Evolutionary conservation across 495 filamentous ascomycete species (phyloP).

Genomic region (Xylaria longipes): DNA sequence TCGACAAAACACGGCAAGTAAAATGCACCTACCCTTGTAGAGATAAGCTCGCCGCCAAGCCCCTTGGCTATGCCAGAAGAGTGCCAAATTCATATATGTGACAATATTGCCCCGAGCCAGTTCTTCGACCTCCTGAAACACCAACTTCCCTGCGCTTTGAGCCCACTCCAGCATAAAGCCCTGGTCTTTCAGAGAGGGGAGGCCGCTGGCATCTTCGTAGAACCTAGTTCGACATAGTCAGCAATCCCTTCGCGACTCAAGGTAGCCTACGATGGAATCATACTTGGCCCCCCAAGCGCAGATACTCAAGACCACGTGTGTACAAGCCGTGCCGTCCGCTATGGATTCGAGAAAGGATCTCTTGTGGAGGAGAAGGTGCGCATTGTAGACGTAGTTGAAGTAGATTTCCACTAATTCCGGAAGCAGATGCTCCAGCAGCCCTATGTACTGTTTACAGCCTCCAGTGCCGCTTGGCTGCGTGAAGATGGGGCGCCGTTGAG

Average conservation of each 20-base stretch:
- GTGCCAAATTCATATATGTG: neutral
- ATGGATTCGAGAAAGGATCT: conserved; percentile 5
- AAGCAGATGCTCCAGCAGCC: neutral
- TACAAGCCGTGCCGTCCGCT: neutral
- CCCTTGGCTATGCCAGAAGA: conserved; percentile 10
- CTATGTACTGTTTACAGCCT: conserved; percentile 1
- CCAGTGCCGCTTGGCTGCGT: neutral
- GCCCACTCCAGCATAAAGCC: conserved; percentile 14
- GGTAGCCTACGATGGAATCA: neutral
- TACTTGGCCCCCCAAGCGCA: conserved; percentile 18
- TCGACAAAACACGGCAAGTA: neutral
- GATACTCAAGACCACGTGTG: conserved; percentile 13
- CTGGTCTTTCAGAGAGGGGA: conserved; percentile 4
- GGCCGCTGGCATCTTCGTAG: conserved; percentile 1
- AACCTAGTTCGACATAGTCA: neutral
- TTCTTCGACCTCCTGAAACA: conserved; percentile 2
- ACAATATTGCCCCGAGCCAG: neutral
- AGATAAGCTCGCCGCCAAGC: neutral
- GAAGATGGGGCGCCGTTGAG: neutral
- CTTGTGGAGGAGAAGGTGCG: conserved; percentile 20
- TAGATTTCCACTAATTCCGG: conserved; percentile 18
- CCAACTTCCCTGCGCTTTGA: conserved; percentile 12
- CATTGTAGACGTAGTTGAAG: conserved; percentile 12
- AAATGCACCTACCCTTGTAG: conserved; percentile 10
- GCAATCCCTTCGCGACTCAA: neutral